Evolutionary conservation across 371 early-diverging fungal genomes (phyloP), one percentile per base, ranked within the genome.

Genomic region (Amoeboaphelidium occidentale): DNA sequence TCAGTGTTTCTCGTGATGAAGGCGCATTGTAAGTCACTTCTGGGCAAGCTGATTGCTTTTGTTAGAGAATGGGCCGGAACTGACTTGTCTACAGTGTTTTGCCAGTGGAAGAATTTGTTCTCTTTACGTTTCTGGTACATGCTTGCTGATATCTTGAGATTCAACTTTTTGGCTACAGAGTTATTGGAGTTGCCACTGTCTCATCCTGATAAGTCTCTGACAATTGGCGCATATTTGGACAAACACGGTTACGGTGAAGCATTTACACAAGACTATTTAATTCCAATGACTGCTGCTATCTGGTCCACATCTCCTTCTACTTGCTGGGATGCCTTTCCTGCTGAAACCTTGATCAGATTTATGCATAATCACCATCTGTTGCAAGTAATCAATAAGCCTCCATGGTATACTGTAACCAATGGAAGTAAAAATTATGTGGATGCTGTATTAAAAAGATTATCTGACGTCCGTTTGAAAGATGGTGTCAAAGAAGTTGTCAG

Each of bases 1-100:
- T 76, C 53, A 42, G 66, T 23, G 68, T 76, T 21, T 71, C 70
- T 23, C 58, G 69, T 22, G 63, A 72, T 57, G 25, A 46, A n/a
- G 74, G 74, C n/a, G 62, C 39, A 10, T 32, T 10, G 39, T 32
- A 6, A 17, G 10, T 32, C 17, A 17, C 10, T 32, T 10, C 17
- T 32, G 10, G 39, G 39, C 6, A 17, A 10, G 39, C 17, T 10
- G 39, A 32, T 6, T 6, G 39, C 57, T 27, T 68, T 76, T n/a
- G n/a, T n/a, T n/a, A n/a, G n/a, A 43, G 76, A 76, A 54, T 76
- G 73, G 73, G 56, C 63, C n/a, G 75, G 74, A 13, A 59, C 57
- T 25, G 66, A 60, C 50, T 49, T 70, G 42, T 43, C 51, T 43
- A 64, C 66, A 2, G 57, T 76, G 0, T 76, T 76, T 57, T 62